A percentile compares a stretch with the other conserved stretches of the same genome.
Conservation (phyloP, 164 flowering plant genomes). For the Saururus chinensis region DNA sequence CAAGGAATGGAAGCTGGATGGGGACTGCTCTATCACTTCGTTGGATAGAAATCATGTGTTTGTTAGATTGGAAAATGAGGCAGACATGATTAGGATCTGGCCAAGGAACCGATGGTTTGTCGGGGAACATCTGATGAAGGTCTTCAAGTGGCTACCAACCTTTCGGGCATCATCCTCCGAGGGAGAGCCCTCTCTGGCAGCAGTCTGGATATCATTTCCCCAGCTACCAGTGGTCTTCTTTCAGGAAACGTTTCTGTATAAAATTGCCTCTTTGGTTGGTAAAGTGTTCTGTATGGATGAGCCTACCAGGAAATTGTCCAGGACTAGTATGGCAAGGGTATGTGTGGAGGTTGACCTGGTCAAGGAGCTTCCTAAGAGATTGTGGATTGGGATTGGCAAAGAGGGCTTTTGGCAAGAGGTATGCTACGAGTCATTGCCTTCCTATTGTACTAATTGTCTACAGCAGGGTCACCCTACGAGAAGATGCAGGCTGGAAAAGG, state of each 20-base stretch:
- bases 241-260: background rate
- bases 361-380: background rate
- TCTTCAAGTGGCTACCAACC: background rate
- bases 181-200: slow-evolving; percentile 1
- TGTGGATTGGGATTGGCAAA: background rate
- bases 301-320: background rate
- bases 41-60: background rate
- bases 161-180: background rate
- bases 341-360: slow-evolving; percentile 1
- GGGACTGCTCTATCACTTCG: background rate
- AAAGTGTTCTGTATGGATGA: slow-evolving; percentile 1
- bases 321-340: background rate
- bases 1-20: background rate
- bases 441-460: background rate
- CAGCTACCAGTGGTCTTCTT: background rate
- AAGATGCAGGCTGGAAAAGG: background rate
- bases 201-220: slow-evolving; percentile 1
- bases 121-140: slow-evolving; percentile 1
- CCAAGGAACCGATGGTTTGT: slow-evolving; percentile 1
- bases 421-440: background rate
- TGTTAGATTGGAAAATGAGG: background rate
- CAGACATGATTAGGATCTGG: background rate
- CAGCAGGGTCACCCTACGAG: background rate
- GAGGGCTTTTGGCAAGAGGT: background rate
- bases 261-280: background rate